These are phyloP conservation scores for Trametes cubensis DNA, from an alignment of 768 basidiomycete genomes.

Conservation along the genomic window DNA sequence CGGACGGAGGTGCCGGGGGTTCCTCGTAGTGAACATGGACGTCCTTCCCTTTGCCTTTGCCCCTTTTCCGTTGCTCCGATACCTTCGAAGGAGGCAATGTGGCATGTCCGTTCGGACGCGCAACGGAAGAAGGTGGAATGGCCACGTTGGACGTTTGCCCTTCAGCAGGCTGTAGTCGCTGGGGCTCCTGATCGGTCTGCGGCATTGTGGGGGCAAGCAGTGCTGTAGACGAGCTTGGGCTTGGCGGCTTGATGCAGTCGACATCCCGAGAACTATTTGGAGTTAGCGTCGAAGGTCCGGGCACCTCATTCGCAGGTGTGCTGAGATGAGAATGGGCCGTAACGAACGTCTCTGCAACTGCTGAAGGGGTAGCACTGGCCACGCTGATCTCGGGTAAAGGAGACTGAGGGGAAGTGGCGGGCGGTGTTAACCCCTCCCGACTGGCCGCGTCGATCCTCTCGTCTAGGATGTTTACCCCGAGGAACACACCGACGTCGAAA, in stretches of 20 bases:
- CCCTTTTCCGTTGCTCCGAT: neutral
- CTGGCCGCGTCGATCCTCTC: slow-evolving; percentile 25
- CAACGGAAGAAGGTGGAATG: neutral
- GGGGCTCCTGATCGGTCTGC: neutral
- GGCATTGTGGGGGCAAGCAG: slow-evolving; percentile 9
- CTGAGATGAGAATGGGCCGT: slow-evolving; percentile 30
- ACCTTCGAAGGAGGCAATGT: neutral
- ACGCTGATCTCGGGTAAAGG: neutral
- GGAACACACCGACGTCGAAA: slow-evolving; percentile 77
- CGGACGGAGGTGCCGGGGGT: slow-evolving; percentile 55
- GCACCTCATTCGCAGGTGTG: neutral
- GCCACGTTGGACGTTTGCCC: slow-evolving; percentile 16
- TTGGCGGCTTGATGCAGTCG: neutral
- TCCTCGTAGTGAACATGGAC: slow-evolving; percentile 34
- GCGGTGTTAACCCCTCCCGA: neutral
- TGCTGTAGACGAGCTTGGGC: slow-evolving; percentile 23
- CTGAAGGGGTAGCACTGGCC: slow-evolving; percentile 12
- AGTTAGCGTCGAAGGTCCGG: neutral
- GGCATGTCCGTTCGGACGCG: neutral
- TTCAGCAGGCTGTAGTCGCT: neutral
- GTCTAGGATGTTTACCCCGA: slow-evolving; percentile 66
- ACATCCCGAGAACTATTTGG: slow-evolving; percentile 6
- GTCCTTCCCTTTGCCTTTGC: slow-evolving; percentile 30
- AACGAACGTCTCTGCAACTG: slow-evolving; percentile 33
- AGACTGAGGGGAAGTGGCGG: neutral